Evolutionary conservation across 2,329 filamentous ascomycete genomes (phyloP).

Genomic region (Aphanoascus verrucosus): DNA sequence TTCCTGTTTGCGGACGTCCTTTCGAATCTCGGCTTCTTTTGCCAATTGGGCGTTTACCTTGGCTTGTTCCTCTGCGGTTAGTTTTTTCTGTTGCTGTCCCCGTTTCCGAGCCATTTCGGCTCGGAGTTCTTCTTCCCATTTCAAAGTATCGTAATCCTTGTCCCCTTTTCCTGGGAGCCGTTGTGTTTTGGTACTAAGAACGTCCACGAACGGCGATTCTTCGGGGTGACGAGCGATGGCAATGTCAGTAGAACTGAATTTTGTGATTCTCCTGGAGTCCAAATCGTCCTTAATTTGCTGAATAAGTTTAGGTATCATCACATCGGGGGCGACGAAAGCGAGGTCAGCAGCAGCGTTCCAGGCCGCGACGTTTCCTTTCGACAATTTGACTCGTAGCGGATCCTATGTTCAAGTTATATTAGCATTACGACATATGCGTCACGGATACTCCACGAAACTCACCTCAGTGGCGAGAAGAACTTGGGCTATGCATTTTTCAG

Average conservation of each 20-base stretch:
- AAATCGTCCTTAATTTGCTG: conserved; percentile 64
- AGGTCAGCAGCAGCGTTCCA: conserved; percentile 80
- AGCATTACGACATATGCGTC: neutral
- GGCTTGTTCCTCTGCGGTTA: conserved; percentile 74
- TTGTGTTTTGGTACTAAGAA: conserved; percentile 70
- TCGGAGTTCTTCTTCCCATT: conserved; percentile 92
- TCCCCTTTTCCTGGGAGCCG: conserved; percentile 70
- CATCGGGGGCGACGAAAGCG: conserved; percentile 82
- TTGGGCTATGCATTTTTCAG: conserved; percentile 56
- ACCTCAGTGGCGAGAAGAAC: conserved; percentile 51
- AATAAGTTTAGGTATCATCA: conserved; percentile 65
- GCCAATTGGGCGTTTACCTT: conserved; percentile 85
- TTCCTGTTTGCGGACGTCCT: conserved; percentile 58
- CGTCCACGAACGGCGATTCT: conserved; percentile 79
- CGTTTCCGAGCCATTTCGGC: conserved; percentile 86
- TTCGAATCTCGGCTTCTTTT: conserved; percentile 72
- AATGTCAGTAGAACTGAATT: conserved; percentile 74
- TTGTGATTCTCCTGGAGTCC: conserved; percentile 55
- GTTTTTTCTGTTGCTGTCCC: conserved; percentile 70
- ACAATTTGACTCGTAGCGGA: conserved; percentile 27
- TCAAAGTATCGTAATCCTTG: conserved; percentile 90
- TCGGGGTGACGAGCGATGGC: conserved; percentile 88
- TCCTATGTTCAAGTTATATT: conserved; percentile 18
- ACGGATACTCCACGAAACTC: conserved; percentile 27
- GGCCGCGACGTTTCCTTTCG: conserved; percentile 51